These are phyloP conservation scores for Eucalyptus pumila DNA, from an alignment of 345 rosid species.

Conservation along the genomic window DNA sequence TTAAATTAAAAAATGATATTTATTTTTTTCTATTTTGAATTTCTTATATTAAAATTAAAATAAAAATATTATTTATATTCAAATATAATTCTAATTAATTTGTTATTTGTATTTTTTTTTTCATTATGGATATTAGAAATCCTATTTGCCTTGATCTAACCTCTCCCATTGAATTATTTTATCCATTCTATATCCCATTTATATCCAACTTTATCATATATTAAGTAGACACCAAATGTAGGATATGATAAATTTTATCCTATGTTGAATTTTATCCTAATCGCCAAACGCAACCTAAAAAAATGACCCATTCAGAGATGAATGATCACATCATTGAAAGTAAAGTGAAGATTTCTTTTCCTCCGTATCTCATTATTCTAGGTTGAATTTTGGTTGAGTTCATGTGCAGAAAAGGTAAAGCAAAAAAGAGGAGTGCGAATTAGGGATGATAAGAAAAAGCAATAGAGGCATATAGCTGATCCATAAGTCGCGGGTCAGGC, in stretches of 20 bases:
- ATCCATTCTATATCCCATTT: accelerated
- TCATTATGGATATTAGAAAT: too few relatives aligned
- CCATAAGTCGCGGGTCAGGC: neutral
- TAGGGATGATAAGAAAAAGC: neutral
- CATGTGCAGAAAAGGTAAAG: neutral
- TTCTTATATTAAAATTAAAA: too few relatives aligned
- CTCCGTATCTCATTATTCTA: neutral
- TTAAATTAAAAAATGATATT: too few relatives aligned
- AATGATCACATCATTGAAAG: neutral
- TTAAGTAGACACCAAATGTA: too few relatives aligned
- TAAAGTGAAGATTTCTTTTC: neutral
- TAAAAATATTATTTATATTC: too few relatives aligned
- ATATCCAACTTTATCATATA: accelerated
- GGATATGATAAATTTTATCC: too few relatives aligned
- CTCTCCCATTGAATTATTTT: too few relatives aligned
- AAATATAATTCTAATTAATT: too few relatives aligned
- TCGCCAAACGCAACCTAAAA: accelerated
- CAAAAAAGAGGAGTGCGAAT: neutral
- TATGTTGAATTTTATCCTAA: too few relatives aligned
- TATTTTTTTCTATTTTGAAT: too few relatives aligned
- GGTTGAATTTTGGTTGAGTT: neutral
- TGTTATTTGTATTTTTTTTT: too few relatives aligned
- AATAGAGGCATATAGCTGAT: neutral
- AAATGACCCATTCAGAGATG: neutral
- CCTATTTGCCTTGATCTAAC: too few relatives aligned